Base-by-base conservation (phyloP, 2,329 filamentous ascomycete genomes). In the Plenodomus tracheiphilus region DNA sequence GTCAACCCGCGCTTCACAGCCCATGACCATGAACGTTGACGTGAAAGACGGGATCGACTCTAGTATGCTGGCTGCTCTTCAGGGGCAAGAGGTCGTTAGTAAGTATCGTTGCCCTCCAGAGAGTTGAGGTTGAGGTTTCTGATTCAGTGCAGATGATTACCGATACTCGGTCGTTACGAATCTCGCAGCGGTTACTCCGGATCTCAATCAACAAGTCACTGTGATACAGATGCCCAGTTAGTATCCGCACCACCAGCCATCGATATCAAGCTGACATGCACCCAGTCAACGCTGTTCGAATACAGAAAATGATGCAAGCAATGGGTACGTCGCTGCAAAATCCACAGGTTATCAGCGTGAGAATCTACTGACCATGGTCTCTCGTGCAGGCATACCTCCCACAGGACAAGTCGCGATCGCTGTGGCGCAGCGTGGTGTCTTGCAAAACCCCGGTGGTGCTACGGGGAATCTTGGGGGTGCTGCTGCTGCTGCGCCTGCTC, bases 181-280 rank as follows among this genome's bases (percentile, higher is more conserved):
- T 43, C 56, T 72, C 22, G 69, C 59, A 40, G 68, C 58, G 37
- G 69, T 72, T n/a, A 55, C 56, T 9, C 61, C 69, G 11, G 51
- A 65, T 39, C 59, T 71, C 19, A 71, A 71, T 56, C 61, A 65
- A 47, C 65, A 69, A 51, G 69, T 68, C 16, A 70, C 69, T 13
- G 67, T 72, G 32, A 47, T 72, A 10, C 69, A 72, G 43, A 64
- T 72, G 61, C 69, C 69, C 30, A 62, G 68, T 71, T 55, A 17
- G 69, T 65, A 21, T 17, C 17, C 17, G 4, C 8, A n/a, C 8
- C 2, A 15, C 21, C 4, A 1, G 15, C 13, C 25, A 28, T 8
- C 16, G 3, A 3, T 20, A 5, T 8, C 10, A 39, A 22, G 34
- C 57, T 67, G 49, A 68, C 41, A n/a, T 10, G 17, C 7, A 11